phyloP scores from a whole-genome alignment of 2,329 filamentous ascomycete species.

The Aspergillus proliferans region DNA sequence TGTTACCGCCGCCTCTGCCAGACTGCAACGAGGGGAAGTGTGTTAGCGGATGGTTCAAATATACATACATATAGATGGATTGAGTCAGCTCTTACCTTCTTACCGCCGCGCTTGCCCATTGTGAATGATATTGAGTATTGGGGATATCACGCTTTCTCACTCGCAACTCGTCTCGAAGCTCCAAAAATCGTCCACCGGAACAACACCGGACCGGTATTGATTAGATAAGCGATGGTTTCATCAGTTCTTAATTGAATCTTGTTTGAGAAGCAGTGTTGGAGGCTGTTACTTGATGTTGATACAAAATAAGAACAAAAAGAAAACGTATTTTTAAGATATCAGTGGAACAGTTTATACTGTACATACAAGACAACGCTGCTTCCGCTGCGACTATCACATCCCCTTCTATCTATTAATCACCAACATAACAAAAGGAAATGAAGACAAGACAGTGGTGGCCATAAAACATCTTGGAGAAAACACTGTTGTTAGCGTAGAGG shows the following conservation, averaged over 20 bases:
- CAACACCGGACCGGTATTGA: background rate
- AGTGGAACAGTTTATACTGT: slow-evolving; percentile 28
- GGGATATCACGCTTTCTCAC: background rate
- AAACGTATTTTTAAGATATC: slow-evolving; percentile 26
- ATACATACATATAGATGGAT: background rate
- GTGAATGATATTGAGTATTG: background rate
- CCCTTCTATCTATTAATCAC: slow-evolving; percentile 24
- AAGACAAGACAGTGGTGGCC: slow-evolving; percentile 7
- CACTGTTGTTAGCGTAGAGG: slow-evolving; percentile 4
- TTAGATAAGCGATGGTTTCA: background rate
- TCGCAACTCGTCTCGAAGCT: background rate
- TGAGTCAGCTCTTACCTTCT: slow-evolving; percentile 13
- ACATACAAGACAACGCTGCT: slow-evolving; percentile 20
- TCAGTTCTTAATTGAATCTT: background rate
- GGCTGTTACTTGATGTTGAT: background rate
- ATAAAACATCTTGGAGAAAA: slow-evolving; percentile 13
- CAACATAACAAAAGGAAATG: slow-evolving; percentile 13
- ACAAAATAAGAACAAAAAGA: slow-evolving; percentile 5
- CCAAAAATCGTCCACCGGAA: slow-evolving; percentile 1
- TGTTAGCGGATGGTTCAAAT: slow-evolving; percentile 3
- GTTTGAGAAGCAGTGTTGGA: background rate
- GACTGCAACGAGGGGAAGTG: slow-evolving; percentile 24
- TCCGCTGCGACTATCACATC: slow-evolving; percentile 12
- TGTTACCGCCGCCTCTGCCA: slow-evolving; percentile 40
- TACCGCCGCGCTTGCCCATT: slow-evolving; percentile 26